Percentiles rank a stretch among this genome's conserved stretches.
These are phyloP conservation scores for Rhodofomes roseus DNA, from an alignment of 1,284 basidiomycete genomes.

Conservation along the genomic window DNA sequence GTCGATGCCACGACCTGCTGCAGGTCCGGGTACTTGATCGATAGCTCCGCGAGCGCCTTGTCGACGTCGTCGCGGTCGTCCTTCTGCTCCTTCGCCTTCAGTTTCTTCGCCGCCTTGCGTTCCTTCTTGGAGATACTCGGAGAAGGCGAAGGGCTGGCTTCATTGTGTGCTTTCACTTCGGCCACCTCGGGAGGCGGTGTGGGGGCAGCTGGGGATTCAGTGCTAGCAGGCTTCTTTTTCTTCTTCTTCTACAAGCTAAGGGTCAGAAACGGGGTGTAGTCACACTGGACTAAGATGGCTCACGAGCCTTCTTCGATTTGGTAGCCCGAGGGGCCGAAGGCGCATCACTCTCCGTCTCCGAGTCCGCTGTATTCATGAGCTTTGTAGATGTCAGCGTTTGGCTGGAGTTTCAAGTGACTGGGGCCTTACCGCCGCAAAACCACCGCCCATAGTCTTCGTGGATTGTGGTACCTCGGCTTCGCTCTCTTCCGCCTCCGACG, in stretches of 20 bases:
- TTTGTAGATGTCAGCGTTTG: background rate
- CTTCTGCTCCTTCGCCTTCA: slow-evolving; percentile 55
- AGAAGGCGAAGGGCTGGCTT: slow-evolving; percentile 25
- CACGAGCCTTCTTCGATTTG: slow-evolving; percentile 46
- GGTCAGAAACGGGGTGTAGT: background rate
- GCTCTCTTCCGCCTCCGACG: slow-evolving; percentile 25
- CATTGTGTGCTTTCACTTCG: slow-evolving; percentile 13
- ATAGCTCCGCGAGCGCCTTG: slow-evolving; percentile 77
- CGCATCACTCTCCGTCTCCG: slow-evolving; percentile 28
- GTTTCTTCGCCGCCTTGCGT: slow-evolving; percentile 51
- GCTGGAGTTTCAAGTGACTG: background rate
- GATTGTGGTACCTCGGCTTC: slow-evolving; percentile 26
- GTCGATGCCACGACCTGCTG: slow-evolving; percentile 32
- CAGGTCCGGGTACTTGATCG: slow-evolving; percentile 65
- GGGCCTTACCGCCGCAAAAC: slow-evolving; percentile 57
- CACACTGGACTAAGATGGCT: slow-evolving; percentile 5
- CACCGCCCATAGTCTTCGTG: slow-evolving; percentile 26
- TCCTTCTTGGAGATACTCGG: slow-evolving; percentile 29
- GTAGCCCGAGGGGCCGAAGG: slow-evolving; percentile 20
- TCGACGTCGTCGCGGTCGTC: slow-evolving; percentile 79
- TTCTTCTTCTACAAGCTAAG: slow-evolving; percentile 36
- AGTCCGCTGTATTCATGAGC: slow-evolving; percentile 14
- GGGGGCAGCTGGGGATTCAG: slow-evolving; percentile 11
- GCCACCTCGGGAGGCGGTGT: slow-evolving; percentile 33
- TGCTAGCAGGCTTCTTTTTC: slow-evolving; percentile 43